A percentile compares a stretch with the other conserved stretches of the same genome.
These are phyloP conservation scores for Melampsora larici-populina DNA, from an alignment of 1,284 basidiomycete species.

Conservation along the genomic window DNA sequence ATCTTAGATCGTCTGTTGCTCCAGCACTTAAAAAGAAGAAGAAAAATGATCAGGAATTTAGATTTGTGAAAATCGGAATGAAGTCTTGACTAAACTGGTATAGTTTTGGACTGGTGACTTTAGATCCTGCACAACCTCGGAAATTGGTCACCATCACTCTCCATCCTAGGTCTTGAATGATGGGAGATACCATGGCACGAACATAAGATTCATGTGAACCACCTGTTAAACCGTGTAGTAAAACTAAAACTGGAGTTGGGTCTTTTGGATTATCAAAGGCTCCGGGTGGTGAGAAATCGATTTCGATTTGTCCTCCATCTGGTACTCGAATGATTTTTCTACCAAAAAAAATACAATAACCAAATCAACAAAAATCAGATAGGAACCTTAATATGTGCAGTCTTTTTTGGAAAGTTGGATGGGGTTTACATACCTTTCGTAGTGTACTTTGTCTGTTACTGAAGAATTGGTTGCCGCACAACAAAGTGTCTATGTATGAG, in stretches of 20 bases:
- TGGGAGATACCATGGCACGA: constrained; percentile 69
- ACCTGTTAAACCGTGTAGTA: constrained; percentile 81
- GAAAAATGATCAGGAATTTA: neutral
- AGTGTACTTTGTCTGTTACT: constrained; percentile 2
- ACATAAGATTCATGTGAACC: constrained; percentile 88
- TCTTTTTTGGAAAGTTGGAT: too few relatives aligned
- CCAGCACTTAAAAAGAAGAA: constrained; percentile 46
- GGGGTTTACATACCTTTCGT: constrained; percentile 27
- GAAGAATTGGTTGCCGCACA: neutral
- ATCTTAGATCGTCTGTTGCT: constrained; percentile 78
- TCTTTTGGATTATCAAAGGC: constrained; percentile 61
- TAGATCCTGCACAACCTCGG: constrained; percentile 69
- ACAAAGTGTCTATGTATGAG: too few relatives aligned
- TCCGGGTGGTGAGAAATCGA: constrained; percentile 66
- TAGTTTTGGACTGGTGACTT: constrained; percentile 46
- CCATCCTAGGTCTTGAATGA: constrained; percentile 70
- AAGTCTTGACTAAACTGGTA: constrained; percentile 37
- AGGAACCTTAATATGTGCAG: too few relatives aligned
- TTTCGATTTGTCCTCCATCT: constrained; percentile 69
- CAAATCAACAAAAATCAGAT: too few relatives aligned
- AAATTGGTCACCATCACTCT: constrained; percentile 84
- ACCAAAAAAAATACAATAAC: too few relatives aligned
- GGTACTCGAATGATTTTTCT: constrained; percentile 63
- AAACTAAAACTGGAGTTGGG: constrained; percentile 74
- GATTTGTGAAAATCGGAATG: neutral